Evolutionary conservation across 495 filamentous ascomycete genomes (phyloP).

Genomic region (Xeromyces bisporus): DNA sequence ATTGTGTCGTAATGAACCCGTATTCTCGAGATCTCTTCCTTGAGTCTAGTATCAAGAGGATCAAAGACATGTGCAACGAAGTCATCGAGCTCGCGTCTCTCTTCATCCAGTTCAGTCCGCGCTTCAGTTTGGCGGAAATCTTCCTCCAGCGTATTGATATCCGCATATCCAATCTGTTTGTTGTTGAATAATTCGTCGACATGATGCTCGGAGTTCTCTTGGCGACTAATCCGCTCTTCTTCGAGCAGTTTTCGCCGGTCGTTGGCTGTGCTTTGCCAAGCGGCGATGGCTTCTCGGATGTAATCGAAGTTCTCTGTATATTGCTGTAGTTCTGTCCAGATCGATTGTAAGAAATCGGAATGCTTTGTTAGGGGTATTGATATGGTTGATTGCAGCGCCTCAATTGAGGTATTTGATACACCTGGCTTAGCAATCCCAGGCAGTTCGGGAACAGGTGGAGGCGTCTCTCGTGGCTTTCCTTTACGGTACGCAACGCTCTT

Average conservation of each 20-base stretch:
- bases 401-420: constrained; percentile 10
- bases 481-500: constrained; percentile 25
- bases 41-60: constrained; percentile 32
- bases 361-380: constrained; percentile 19
- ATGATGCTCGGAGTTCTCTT: constrained; percentile 36
- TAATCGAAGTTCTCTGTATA: constrained; percentile 33
- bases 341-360: constrained; percentile 20
- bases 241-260: constrained; percentile 27
- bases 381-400: constrained; percentile 20
- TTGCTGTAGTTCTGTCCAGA: constrained; percentile 16
- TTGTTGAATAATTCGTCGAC: constrained; percentile 41
- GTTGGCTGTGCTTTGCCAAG: constrained; percentile 31
- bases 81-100: constrained; percentile 34
- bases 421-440: constrained; percentile 17
- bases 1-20: constrained; percentile 32
- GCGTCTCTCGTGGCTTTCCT: constrained; percentile 6
- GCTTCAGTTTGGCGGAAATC: constrained; percentile 41
- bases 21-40: constrained; percentile 34
- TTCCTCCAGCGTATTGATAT: constrained; percentile 42
- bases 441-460: constrained; percentile 10
- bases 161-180: constrained; percentile 44
- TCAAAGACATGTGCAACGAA: constrained; percentile 37
- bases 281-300: constrained; percentile 24
- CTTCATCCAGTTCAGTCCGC: constrained; percentile 35
- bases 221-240: constrained; percentile 30